Evolutionary conservation across 106 monocot genomes (phyloP), one percentile per base, ranked within the genome.

Genomic region (Allium cepa): DNA sequence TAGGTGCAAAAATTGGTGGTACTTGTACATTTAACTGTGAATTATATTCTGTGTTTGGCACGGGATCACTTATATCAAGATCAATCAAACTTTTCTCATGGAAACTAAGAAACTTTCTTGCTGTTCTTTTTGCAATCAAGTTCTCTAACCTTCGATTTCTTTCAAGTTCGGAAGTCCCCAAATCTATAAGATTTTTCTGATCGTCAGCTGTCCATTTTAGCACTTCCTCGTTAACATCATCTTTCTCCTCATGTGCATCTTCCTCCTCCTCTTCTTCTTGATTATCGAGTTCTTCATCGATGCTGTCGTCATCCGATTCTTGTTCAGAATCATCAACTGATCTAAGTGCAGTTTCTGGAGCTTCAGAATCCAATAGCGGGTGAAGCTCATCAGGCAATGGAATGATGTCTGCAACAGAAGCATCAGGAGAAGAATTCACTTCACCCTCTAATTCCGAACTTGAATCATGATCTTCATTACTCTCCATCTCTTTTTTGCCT

Each of bases 191-290:
- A 66, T 92, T 92, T 77, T 92, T 99, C 69, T 80, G 78, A 78
- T 93, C 97, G 79, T 99, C 84, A 45, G 82, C 89, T 1, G 97
- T 90, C 92, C 92, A 99, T 68, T 73, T 73, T 22, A 93, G 70
- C 45, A 70, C 76, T 49, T 50, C 69, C 57, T 76, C 79, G 66
- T 47, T 73, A 67, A 69, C 75, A 47, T 69, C 78, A 15, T 77
- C 75, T 65, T 84, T 78, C 73, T 83, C 85, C 47, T 77, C 79
- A 49, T 80, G 16, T 22, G 58, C 68, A 36, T 36, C 36, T 62
- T 78, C 72, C 28, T 83, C 86, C 15, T 71, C 81, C 55, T 82
- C 84, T 28, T 69, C 79, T 46, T 70, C 78, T n/a, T 70, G 69
- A n/a, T 71, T 75, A 70, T 83, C 81, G 52, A 57, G 58, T 71